A percentile compares a stretch with the other conserved stretches of the same genome.
Evolutionary conservation across 2,329 filamentous ascomycete genomes (phyloP).

Genomic region (Paecilomyces variotii): DNA sequence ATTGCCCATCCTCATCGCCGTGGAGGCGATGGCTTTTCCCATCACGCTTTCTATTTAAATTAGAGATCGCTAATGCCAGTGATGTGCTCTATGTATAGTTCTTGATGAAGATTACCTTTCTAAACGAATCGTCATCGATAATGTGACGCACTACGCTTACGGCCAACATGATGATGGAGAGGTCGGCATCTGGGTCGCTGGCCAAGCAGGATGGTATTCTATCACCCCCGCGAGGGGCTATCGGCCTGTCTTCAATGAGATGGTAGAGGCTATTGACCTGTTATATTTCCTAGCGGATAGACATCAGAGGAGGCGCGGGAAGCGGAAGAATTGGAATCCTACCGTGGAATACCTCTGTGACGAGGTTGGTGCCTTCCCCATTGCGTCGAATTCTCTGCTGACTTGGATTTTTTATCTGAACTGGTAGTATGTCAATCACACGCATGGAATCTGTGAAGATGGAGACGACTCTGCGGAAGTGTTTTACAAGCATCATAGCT

Average conservation of each 20-base stretch:
- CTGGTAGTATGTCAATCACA: constrained; percentile 34
- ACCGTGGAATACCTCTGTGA: constrained; percentile 32
- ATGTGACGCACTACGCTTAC: constrained; percentile 43
- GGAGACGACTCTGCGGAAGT: constrained; percentile 40
- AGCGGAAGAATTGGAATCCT: constrained; percentile 24
- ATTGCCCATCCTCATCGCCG: neutral
- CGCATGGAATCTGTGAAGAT: constrained; percentile 34
- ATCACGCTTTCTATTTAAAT: neutral
- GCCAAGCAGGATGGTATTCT: constrained; percentile 55
- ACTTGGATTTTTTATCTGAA: neutral
- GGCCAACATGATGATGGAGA: constrained; percentile 48
- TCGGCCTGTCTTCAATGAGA: constrained; percentile 45
- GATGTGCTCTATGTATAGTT: constrained; percentile 15
- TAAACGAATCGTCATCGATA: constrained; percentile 40
- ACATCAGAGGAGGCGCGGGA: constrained; percentile 36
- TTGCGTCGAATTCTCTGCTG: neutral
- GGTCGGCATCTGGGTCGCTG: constrained; percentile 53
- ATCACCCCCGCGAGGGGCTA: constrained; percentile 49
- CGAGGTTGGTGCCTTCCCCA: constrained; percentile 22
- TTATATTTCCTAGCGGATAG: constrained; percentile 56
- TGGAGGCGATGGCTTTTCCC: neutral
- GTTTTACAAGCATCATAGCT: constrained; percentile 37
- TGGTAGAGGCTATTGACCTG: constrained; percentile 51
- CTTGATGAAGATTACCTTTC: constrained; percentile 31
- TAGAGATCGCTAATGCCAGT: neutral